These are phyloP conservation scores for Hypoxylon trugodes DNA, from an alignment of 495 filamentous ascomycete species.

Conservation along the genomic window DNA sequence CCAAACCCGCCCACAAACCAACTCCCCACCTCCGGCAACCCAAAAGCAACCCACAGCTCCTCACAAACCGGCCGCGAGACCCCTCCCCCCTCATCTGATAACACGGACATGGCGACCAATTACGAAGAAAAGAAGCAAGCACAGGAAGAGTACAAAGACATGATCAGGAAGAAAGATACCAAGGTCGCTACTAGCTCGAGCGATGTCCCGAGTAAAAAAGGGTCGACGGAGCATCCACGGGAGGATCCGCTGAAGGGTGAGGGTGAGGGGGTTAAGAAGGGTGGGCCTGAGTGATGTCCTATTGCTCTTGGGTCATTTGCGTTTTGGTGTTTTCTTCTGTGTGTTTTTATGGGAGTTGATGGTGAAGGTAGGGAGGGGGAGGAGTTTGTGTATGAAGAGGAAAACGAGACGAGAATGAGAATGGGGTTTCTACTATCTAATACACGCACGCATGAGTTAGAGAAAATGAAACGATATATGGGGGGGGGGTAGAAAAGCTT, in stretches of 20 bases:
- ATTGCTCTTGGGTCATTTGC: no score
- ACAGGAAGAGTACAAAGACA: slow-evolving; percentile 37
- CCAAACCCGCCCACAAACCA: slow-evolving; percentile 1
- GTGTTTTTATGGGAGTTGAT: no score
- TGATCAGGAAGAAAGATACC: slow-evolving; percentile 32
- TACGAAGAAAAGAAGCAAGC: slow-evolving; percentile 31
- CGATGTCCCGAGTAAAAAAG: slow-evolving; percentile 45
- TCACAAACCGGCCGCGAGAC: slow-evolving; percentile 22
- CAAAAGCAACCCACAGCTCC: background rate
- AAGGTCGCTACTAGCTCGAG: slow-evolving; percentile 19
- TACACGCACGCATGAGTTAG: slow-evolving; percentile 36
- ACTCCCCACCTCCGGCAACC: background rate
- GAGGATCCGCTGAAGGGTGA: slow-evolving; percentile 43
- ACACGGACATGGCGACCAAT: slow-evolving; percentile 14
- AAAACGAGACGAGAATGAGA: no score
- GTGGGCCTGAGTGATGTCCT: slow-evolving; percentile 19
- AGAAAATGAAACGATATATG: slow-evolving; percentile 6
- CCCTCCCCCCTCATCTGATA: slow-evolving; percentile 38
- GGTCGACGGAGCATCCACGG: slow-evolving; percentile 38
- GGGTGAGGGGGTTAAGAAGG: slow-evolving; percentile 33
- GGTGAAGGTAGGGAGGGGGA: slow-evolving; percentile 8
- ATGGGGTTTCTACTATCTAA: no score
- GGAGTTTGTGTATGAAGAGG: no score
- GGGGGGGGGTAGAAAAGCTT: background rate
- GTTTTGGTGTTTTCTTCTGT: no score